Percentiles rank a stretch among this genome's conserved stretches.
Evolutionary conservation across 1,284 basidiomycete genomes (phyloP).

Genomic region (Blastosporella zonata): DNA sequence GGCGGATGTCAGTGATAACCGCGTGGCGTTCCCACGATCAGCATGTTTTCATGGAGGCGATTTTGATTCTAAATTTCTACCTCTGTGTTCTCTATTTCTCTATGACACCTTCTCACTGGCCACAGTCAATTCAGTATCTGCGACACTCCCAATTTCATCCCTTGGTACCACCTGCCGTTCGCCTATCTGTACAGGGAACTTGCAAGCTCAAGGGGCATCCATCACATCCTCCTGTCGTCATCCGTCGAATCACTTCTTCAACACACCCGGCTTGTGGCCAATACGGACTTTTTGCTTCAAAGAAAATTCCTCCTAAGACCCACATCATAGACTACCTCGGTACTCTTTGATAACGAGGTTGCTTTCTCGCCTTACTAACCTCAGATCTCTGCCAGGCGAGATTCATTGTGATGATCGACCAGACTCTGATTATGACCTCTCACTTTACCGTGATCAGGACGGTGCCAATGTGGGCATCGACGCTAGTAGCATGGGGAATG

Average conservation of each 20-base stretch:
- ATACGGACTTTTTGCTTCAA: constrained; percentile 75
- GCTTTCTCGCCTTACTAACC: constrained; percentile 1
- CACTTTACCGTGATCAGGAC: constrained; percentile 58
- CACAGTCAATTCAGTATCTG: constrained; percentile 45
- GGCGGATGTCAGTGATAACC: constrained; percentile 13
- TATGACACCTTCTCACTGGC: constrained; percentile 48
- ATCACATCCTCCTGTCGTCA: constrained; percentile 32
- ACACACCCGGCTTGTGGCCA: constrained; percentile 82
- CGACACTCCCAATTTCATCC: constrained; percentile 45
- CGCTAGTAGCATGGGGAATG: constrained; percentile 75
- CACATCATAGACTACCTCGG: constrained; percentile 81
- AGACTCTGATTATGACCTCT: constrained; percentile 84
- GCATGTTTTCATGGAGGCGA: background rate
- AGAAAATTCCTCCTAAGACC: constrained; percentile 62
- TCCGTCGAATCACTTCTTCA: constrained; percentile 42
- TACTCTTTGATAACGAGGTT: constrained; percentile 16
- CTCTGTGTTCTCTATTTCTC: background rate
- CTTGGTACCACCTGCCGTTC: constrained; percentile 44
- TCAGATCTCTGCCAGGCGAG: constrained; percentile 43
- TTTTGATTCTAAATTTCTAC: background rate
- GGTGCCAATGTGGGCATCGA: constrained; percentile 68
- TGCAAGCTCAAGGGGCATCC: constrained; percentile 12
- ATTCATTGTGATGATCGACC: constrained; percentile 74
- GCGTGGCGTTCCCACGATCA: constrained; percentile 20
- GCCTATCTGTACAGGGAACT: constrained; percentile 28